Conservation (phyloP, 768 basidiomycete species). For the Kwoniella shandongensis region DNA sequence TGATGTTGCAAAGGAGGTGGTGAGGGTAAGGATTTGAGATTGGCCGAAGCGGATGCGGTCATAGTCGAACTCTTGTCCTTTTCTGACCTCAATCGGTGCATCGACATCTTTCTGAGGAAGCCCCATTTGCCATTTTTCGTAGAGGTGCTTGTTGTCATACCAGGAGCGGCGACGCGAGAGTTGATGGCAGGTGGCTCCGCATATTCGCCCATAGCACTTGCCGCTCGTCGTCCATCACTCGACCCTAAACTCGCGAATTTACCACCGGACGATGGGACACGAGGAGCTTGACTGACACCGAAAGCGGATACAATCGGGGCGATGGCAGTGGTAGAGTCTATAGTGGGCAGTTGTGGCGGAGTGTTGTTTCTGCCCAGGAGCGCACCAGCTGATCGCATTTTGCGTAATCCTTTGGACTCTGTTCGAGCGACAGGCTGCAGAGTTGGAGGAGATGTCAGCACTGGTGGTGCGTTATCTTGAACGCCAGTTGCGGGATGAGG, state of each 20-base stretch:
- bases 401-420: conserved; percentile 18
- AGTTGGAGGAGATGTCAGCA: background rate
- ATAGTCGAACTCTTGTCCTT: conserved; percentile 28
- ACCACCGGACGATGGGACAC: conserved; percentile 3
- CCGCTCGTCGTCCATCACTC: conserved; percentile 22
- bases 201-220: conserved; percentile 34
- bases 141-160: conserved; percentile 20
- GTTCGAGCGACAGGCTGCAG: conserved; percentile 1
- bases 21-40: conserved; percentile 33
- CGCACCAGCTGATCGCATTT: conserved; percentile 46
- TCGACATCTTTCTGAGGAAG: conserved; percentile 97
- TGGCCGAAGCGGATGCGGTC: conserved; percentile 33
- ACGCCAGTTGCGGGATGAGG: conserved; percentile 26
- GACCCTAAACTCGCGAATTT: conserved; percentile 31
- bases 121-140: conserved; percentile 78
- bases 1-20: conserved; percentile 21
- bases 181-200: background rate
- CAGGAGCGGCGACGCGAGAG: conserved; percentile 13
- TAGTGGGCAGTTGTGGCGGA: conserved; percentile 5
- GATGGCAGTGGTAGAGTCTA: background rate
- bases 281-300: background rate
- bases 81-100: conserved; percentile 75
- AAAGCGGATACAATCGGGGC: background rate
- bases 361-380: conserved; percentile 25
- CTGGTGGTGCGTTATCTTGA: background rate